Base-by-base conservation (phyloP, 192 early-diverging fungal genomes). In the Entomortierella chlamydospora region DNA sequence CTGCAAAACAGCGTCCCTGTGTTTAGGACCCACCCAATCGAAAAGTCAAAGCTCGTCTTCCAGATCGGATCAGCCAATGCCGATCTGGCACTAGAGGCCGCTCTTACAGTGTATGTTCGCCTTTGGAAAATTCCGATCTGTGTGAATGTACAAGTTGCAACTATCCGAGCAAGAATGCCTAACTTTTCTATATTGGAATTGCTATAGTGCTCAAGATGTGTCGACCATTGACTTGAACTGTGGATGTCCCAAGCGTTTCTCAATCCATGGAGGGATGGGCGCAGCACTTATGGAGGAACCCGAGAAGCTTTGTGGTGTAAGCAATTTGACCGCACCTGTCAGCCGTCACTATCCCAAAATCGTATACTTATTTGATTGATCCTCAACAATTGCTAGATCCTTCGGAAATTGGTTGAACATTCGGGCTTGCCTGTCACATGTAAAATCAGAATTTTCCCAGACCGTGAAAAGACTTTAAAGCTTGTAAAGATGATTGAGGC, bases 241-340 rank as follows among this genome's bases (percentile, higher is more conserved):
- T 81, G 98, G 98, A 4, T 99, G 98, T 70, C 98, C 98, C 0
- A 98, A 98, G 70, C 88, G 90, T 68, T 99, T 99, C 68, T 99
- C 98, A 11, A 80, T 97, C 18, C 90, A 93, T 41, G 94, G 91
- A 26, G 94, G 95, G 33, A 98, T 98, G 97, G 98, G 97, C 20
- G 93, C 96, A 12, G 95, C 95, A 8, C 83, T 99, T 45, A 81
- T 99, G 60, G 83, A 90, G 17, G 86, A 96, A 42, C 97, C 95
- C 8, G 95, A 97, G 49, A 85, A 87, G 30, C 84, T 98, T 34
- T 89, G 89, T 68, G 84, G 87, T 1, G 89, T 93, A 77, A 63
- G 74, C 5, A 10, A 7, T 37, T n/a, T n/a, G n/a, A n/a, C n/a
- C n/a, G n/a, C n/a, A n/a, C n/a, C n/a, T n/a, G n/a, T n/a, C n/a